Percentiles rank a stretch among this genome's conserved stretches.
Evolutionary conservation across 306 rosid species (phyloP).

Genomic region (Medicago ruthenica): DNA sequence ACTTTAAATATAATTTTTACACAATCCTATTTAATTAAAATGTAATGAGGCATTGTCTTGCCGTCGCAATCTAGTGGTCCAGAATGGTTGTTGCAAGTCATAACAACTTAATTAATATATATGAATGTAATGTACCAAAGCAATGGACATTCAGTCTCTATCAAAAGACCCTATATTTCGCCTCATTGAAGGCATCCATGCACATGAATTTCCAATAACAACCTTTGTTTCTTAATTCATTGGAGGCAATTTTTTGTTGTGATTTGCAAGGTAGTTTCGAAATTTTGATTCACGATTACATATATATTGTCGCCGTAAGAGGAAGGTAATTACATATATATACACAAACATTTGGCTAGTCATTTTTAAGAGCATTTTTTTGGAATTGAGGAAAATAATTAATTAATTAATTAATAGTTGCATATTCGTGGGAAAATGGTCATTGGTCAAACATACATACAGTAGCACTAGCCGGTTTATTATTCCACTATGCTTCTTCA

Average conservation of each 20-base stretch:
- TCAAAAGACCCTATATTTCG: conserved; percentile 33
- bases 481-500: conserved; percentile 11
- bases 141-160: conserved; percentile 34
- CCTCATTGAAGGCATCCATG: conserved; percentile 37
- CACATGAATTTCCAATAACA: conserved; percentile 39
- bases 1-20: neutral
- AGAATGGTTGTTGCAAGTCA: conserved; percentile 36
- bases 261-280: conserved; percentile 36
- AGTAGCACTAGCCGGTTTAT: conserved; percentile 27
- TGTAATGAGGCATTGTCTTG: neutral
- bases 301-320: neutral
- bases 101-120: conserved; percentile 33
- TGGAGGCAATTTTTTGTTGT: conserved; percentile 34
- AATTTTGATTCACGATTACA: neutral
- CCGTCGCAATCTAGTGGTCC: conserved; percentile 37
- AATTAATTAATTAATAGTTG: conserved; percentile 21
- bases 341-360: neutral
- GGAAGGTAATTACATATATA: neutral
- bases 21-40: neutral
- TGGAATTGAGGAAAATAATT: conserved; percentile 27
- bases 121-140: conserved; percentile 9
- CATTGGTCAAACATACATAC: conserved; percentile 46
- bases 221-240: conserved; percentile 13
- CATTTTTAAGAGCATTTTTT: conserved; percentile 19
- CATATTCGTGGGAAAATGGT: conserved; percentile 21